Evolutionary conservation across 805 yeast species (phyloP).

Genomic region (Jamesozyma piceae): DNA sequence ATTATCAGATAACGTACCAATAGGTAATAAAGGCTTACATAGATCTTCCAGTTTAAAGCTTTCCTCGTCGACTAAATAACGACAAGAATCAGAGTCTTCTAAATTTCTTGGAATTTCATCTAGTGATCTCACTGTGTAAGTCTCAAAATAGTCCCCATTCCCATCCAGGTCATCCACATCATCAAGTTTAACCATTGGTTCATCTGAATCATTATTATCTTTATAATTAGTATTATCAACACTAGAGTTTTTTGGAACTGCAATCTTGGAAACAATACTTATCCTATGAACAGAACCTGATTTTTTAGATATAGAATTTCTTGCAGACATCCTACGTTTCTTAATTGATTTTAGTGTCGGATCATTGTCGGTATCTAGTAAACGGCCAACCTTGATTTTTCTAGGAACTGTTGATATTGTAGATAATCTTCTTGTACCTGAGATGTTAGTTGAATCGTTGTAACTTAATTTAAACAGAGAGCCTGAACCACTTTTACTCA

Average conservation of each 20-base stretch:
- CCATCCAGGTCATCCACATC: conserved; percentile 15
- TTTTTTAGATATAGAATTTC: conserved; percentile 18
- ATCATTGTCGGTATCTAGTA: conserved; percentile 17
- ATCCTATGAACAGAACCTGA: conserved; percentile 27
- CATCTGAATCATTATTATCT: conserved; percentile 1
- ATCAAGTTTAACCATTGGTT: conserved; percentile 10
- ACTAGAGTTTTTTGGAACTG: conserved; percentile 10
- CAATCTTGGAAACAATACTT: conserved; percentile 25
- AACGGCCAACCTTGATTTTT: conserved; percentile 13
- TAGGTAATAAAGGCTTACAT: conserved; percentile 57
- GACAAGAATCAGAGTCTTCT: conserved; percentile 33
- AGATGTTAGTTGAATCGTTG: conserved; percentile 6
- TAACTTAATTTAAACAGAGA: conserved; percentile 26
- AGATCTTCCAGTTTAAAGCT: conserved; percentile 57
- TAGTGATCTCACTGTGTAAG: conserved; percentile 31
- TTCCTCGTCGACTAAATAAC: conserved; percentile 42
- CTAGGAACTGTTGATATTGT: conserved; percentile 15
- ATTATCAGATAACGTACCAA: conserved; percentile 56
- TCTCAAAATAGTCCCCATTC: conserved; percentile 22
- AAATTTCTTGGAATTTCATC: conserved; percentile 33
- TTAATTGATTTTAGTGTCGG: conserved; percentile 23
- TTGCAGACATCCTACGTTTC: conserved; percentile 22
- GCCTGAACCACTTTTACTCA: conserved; percentile 28
- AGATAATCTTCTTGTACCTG: conserved; percentile 16
- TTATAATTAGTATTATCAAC: conserved; percentile 4